Base-by-base conservation (phyloP, 2,329 filamentous ascomycete species). In the Trichoderma asperellum region DNA sequence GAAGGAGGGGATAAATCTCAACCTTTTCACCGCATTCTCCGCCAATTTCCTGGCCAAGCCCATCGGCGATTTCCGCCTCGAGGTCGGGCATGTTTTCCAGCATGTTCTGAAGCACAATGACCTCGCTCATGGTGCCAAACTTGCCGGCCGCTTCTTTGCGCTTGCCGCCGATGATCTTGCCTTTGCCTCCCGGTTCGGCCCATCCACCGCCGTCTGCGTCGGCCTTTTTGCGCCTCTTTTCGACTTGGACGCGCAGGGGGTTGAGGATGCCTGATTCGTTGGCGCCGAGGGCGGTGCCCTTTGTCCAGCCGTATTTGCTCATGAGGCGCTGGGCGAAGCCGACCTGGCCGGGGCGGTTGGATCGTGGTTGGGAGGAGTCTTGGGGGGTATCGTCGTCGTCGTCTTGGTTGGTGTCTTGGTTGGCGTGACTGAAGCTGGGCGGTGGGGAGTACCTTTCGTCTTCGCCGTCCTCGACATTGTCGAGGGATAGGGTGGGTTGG, bases 301-400 rank as follows among this genome's bases (percentile, higher is more conserved):
- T 91, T 43, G 89, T 91, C 92, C 94, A 98, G 68, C 96, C 96
- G 81, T 97, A 96, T 78, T 97, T 98, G 71, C 89, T 87, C 89
- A 99, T 93, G 68, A 98, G 87, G 40, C 94, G 91, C 73, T 94
- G 88, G 0, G 93, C 96, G 79, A 97, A 97, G 63, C 91, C 92
- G 72, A 89, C 87, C 79, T 97, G 92, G 18, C 93, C 93, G 0
- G 94, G 93, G 2, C 90, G 88, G 68, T 83, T 87, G 53, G 90
- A 90, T 47, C 88, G 87, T 59, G 70, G 71, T 18, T 82, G 86
- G 43, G 72, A 59, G 18, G 83, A 78, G 14, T 77, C 75, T 43
- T 80, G 78, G 73, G 40, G 32, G 43, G 56, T 14, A 82, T 79
- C 27, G 76, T 78, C 76, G 65, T 81, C 76, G 53, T 79, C 76